A percentile compares a stretch with the other conserved stretches of the same genome.
These are phyloP conservation scores for Aspergillus sp. DNA, from an alignment of 2,329 filamentous ascomycete genomes.

Conservation along the genomic window DNA sequence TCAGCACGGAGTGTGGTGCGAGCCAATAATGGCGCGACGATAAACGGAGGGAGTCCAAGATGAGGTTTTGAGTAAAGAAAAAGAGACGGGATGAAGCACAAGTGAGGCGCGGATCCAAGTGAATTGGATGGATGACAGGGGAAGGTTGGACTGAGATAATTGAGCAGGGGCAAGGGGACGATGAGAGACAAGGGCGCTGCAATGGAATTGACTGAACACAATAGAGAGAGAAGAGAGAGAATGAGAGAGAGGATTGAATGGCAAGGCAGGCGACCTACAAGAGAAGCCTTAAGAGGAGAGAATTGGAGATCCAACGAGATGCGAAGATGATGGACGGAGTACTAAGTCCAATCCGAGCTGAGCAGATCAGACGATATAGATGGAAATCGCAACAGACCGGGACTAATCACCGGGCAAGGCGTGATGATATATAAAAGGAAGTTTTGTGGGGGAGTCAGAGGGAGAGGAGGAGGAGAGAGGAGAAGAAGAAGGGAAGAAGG, in stretches of 20 bases:
- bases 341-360: slow-evolving; percentile 18
- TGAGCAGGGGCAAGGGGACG: slow-evolving; percentile 21
- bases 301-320: slow-evolving; percentile 19
- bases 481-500: slow-evolving; percentile 2
- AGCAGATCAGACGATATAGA: slow-evolving; percentile 18
- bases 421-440: slow-evolving; percentile 9
- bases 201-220: slow-evolving; percentile 18
- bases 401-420: neutral
- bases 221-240: slow-evolving; percentile 12
- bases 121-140: slow-evolving; percentile 17
- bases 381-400: slow-evolving; percentile 9
- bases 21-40: slow-evolving; percentile 24
- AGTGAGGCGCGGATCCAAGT: slow-evolving; percentile 12
- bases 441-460: slow-evolving; percentile 1
- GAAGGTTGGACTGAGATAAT: slow-evolving; percentile 19
- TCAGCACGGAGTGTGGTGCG: slow-evolving; percentile 18
- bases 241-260: slow-evolving; percentile 20
- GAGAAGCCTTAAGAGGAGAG: slow-evolving; percentile 39
- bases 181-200: slow-evolving; percentile 20
- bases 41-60: slow-evolving; percentile 19
- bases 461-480: neutral
- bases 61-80: slow-evolving; percentile 17
- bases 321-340: slow-evolving; percentile 17
- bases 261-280: slow-evolving; percentile 47
- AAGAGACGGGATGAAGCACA: slow-evolving; percentile 12